Base-by-base conservation (phyloP, 805 yeast genomes). In the Saturnispora kantuleensis region DNA sequence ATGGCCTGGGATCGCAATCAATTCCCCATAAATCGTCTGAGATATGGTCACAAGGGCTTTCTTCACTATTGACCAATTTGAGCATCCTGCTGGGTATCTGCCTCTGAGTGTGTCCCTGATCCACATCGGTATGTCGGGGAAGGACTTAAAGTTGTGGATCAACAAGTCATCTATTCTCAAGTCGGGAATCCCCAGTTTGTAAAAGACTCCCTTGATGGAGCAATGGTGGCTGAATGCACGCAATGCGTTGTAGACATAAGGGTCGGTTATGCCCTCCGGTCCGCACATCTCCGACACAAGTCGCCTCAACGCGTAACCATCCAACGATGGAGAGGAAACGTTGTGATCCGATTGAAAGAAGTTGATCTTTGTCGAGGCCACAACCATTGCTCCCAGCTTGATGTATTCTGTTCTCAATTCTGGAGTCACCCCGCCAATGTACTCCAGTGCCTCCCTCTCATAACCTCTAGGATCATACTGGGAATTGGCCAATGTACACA, bases 301-400 rank as follows among this genome's bases (percentile, higher is more conserved):
- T 39, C 62, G 58, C 32, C 64, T 61, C 60, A 75, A 57, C 49
- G 64, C 69, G 35, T 53, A 48, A 0, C 78, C 77, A 45, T 73
- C 77, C 16, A 74, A 55, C 42, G 62, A 65, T n/a, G 75, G 70
- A 21, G 54, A 43, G 16, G 75, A 70, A 15, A 71, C 68, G 54
- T 70, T 76, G 52, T 75, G 81, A 53, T 75, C 79, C 1, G 79
- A 71, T 48, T 74, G 79, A 45, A 74, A 62, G 50, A 74, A 75
- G 52, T 74, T 72, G 48, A 74, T 63, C 49, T 72, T 73, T 13
- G 76, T 58, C 15, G 74, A 69, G 29, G 68, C 59, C 47, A 74
- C 46, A 13, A 75, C 55, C 49, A 64, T 60, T 37, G 67, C 56
- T 4, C 79, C 79, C 52, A 60, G 58, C 26, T 52, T 50, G 34